Base-by-base conservation (phyloP, 208 protist genomes). In the Plasmodiophora brassicae region DNA sequence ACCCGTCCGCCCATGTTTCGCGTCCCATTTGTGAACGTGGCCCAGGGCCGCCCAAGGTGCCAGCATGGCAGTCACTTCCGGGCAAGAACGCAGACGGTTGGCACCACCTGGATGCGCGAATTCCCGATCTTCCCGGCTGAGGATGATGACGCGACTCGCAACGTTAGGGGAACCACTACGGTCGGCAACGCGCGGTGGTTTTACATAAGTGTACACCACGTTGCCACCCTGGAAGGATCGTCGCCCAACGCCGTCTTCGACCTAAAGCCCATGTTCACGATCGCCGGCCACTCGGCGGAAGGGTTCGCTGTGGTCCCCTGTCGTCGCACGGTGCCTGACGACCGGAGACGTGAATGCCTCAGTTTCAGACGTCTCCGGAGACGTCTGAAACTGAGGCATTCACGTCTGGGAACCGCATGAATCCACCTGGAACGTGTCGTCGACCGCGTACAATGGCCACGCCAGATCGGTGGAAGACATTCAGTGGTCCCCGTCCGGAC, bases 11-110 rank as follows among this genome's bases (percentile, higher is more conserved):
- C n/a, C n/a, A n/a, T n/a, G 38, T 46, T 41, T 35, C 38, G 86
- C 71, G 86, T 90, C 54, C 88, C 88, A 90, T 0, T 85, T 86
- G 8, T 32, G 45, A 32, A 90, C 88, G 32, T 8, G n/a, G 1
- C 39, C 88, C 8, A 20, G 22, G 10, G 72, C 88, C n/a, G 46
- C 65, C 88, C 78, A 88, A 32, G 88, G 72, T 5, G 72, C 88
- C 10, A 90, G 45, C 20, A 90, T 89, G 57, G 45, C 45, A 22
- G 85, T 41, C 20, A 86, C 1, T n/a, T 89, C 53, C n/a, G 87
- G 87, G 46, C 54, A 71, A 22, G 32, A 85, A 28, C 87, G 35
- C 25, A 89, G 36, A 22, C 87, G 41, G 32, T 89, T 89, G 5
- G 71, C 87, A n/a, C 39, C 35, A 1, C 46, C 71, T 28, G 87